These are phyloP conservation scores for Silene coronaria DNA, from an alignment of 179 eudicot species.

Conservation along the genomic window DNA sequence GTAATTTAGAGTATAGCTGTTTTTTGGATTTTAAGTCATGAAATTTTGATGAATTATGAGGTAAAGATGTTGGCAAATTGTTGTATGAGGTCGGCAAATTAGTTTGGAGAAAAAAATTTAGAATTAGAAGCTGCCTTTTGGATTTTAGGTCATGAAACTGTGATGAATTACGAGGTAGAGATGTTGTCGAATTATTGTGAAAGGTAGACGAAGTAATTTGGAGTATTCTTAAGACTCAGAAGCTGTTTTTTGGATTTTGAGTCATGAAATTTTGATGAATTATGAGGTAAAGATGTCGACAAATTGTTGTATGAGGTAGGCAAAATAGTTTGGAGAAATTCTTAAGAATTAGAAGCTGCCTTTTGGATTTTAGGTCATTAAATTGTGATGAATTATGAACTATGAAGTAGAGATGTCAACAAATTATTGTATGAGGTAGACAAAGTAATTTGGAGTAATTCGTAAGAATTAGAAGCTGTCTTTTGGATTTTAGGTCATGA, in stretches of 20 bases:
- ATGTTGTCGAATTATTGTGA: not conserved
- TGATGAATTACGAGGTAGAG: no score
- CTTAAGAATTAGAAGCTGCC: not conserved
- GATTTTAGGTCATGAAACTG: no score
- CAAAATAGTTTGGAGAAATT: not conserved
- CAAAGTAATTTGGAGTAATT: not conserved
- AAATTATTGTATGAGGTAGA: not conserved
- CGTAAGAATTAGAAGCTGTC: not conserved
- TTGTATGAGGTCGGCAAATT: no score
- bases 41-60: not conserved
- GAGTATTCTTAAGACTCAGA: not conserved
- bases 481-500: not conserved
- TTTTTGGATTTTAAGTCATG: no score
- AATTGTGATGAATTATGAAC: not conserved
- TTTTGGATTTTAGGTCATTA: not conserved
- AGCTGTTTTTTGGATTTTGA: not conserved
- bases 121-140: no score
- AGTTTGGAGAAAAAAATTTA: no score
- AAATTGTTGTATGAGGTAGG: not conserved
- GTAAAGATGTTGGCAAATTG: no score
- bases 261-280: not conserved
- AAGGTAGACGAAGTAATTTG: not conserved
- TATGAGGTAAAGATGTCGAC: no score
- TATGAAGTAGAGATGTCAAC: not conserved
- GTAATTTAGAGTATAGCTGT: no score